Conservation (phyloP, 1,139 yeast genomes). For the Kodamaea suecica region DNA sequence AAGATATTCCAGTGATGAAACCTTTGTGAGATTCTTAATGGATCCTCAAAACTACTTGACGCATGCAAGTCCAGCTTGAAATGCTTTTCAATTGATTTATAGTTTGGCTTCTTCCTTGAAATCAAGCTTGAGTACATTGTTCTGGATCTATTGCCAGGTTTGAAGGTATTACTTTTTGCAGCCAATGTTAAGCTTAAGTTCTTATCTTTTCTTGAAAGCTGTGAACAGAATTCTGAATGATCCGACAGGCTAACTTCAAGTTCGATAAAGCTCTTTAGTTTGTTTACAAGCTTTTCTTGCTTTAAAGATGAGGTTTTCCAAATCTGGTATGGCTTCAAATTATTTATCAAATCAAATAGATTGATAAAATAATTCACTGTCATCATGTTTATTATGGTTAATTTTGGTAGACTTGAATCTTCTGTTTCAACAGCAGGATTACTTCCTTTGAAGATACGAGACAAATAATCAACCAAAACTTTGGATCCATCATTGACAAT, state of each 20-base stretch:
- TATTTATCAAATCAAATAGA: conserved; percentile 36
- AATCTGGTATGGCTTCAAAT: conserved; percentile 35
- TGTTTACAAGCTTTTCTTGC: conserved; percentile 23
- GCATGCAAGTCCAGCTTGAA: conserved; percentile 32
- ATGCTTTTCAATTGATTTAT: conserved; percentile 31
- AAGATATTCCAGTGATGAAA: conserved; percentile 21
- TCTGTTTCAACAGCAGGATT: background rate
- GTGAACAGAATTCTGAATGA: conserved; percentile 5
- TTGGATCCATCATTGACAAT: conserved; percentile 42
- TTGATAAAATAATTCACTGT: conserved; percentile 41
- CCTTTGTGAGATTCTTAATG: conserved; percentile 30
- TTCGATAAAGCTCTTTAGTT: conserved; percentile 28
- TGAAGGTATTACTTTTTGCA: conserved; percentile 1
- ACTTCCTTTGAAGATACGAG: conserved; percentile 10
- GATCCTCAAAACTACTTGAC: conserved; percentile 29
- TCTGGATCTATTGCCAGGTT: conserved; percentile 8
- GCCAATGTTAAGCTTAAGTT: conserved; percentile 10
- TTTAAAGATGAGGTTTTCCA: conserved; percentile 40
- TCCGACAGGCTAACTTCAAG: conserved; percentile 19
- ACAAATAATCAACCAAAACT: conserved; percentile 26
- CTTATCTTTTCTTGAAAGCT: conserved; percentile 11
- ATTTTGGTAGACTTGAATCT: conserved; percentile 20
- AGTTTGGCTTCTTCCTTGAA: conserved; percentile 25
- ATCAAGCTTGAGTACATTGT: conserved; percentile 26
- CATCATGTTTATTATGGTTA: conserved; percentile 41